Percentiles rank a stretch among this genome's conserved stretches.
Evolutionary conservation across 2,329 filamentous ascomycete genomes (phyloP).

Genomic region (Zopfia rhizophila): DNA sequence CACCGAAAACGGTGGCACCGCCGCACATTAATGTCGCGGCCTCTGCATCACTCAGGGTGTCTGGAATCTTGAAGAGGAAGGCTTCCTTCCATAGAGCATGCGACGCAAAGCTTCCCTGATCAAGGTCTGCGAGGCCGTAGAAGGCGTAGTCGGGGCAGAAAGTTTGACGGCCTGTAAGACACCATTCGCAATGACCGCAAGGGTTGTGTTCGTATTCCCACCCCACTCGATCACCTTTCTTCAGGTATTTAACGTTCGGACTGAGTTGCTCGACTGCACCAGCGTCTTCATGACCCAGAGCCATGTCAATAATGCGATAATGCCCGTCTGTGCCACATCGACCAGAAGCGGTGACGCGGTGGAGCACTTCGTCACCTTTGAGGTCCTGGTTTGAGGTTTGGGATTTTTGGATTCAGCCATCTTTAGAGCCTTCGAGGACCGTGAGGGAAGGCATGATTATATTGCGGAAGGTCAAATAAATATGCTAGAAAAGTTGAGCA

Average conservation of each 20-base stretch:
- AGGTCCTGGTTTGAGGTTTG: conserved; percentile 59
- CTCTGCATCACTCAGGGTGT: conserved; percentile 55
- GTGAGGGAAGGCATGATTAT: conserved; percentile 62
- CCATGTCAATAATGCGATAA: conserved; percentile 56
- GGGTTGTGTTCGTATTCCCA: conserved; percentile 61
- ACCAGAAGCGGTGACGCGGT: conserved; percentile 73
- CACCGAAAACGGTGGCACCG: conserved; percentile 62
- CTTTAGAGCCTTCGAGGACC: conserved; percentile 70
- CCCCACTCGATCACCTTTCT: conserved; percentile 63
- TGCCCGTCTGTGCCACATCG: conserved; percentile 71
- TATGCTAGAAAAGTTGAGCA: background rate
- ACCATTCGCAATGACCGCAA: conserved; percentile 59
- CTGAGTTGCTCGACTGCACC: conserved; percentile 63
- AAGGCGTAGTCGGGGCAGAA: conserved; percentile 56
- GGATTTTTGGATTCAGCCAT: conserved; percentile 65
- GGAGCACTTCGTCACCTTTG: conserved; percentile 65
- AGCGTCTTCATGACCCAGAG: conserved; percentile 66
- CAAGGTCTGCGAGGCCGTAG: conserved; percentile 57
- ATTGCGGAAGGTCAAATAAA: conserved; percentile 2
- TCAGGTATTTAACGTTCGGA: conserved; percentile 57
- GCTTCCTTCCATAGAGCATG: conserved; percentile 61
- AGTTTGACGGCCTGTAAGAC: conserved; percentile 56
- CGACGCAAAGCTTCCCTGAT: conserved; percentile 60
- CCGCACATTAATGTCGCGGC: conserved; percentile 63
- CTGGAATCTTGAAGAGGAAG: conserved; percentile 60